Percentiles rank a stretch among this genome's conserved stretches.
Conservation (phyloP, 176 grass and related monocot genomes). For the Poa pratensis region DNA sequence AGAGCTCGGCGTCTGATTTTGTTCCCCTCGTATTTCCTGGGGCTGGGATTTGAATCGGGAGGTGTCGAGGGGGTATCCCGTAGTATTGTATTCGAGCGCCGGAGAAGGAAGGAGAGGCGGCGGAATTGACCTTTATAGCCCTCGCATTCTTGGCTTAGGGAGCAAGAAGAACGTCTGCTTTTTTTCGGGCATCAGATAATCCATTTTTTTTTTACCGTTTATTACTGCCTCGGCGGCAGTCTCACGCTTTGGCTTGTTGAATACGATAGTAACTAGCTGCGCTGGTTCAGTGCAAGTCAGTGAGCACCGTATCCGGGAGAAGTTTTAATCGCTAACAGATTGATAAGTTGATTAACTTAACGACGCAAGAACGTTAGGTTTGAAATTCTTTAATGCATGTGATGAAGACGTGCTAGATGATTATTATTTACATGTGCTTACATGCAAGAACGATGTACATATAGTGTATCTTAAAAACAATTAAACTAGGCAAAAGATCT, state of each 20-base stretch:
- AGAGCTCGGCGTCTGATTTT: conserved; percentile 17
- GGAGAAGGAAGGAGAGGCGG: conserved; percentile 19
- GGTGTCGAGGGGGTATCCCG: conserved; percentile 32
- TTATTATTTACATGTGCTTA: background rate
- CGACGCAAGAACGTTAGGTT: too few relatives aligned
- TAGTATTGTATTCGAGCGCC: conserved; percentile 20
- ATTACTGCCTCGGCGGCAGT: too few relatives aligned
- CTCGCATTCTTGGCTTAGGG: conserved; percentile 54
- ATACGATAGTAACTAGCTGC: too few relatives aligned
- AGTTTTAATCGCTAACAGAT: too few relatives aligned
- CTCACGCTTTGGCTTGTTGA: too few relatives aligned
- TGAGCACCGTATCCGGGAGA: too few relatives aligned
- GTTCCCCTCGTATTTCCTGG: background rate
- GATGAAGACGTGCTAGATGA: background rate
- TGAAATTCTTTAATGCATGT: too few relatives aligned
- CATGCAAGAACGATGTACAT: background rate
- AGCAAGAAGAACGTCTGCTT: conserved; percentile 39
- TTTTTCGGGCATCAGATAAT: background rate
- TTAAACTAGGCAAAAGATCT: too few relatives aligned
- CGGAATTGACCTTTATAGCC: conserved; percentile 43
- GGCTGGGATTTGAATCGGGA: conserved; percentile 48
- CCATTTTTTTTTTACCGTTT: too few relatives aligned
- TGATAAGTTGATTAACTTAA: too few relatives aligned
- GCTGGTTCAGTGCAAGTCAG: too few relatives aligned
- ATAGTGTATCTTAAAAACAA: too few relatives aligned